These are phyloP conservation scores for Ceratobasidium sp. DNA, from an alignment of 1,284 basidiomycete species.

Conservation along the genomic window DNA sequence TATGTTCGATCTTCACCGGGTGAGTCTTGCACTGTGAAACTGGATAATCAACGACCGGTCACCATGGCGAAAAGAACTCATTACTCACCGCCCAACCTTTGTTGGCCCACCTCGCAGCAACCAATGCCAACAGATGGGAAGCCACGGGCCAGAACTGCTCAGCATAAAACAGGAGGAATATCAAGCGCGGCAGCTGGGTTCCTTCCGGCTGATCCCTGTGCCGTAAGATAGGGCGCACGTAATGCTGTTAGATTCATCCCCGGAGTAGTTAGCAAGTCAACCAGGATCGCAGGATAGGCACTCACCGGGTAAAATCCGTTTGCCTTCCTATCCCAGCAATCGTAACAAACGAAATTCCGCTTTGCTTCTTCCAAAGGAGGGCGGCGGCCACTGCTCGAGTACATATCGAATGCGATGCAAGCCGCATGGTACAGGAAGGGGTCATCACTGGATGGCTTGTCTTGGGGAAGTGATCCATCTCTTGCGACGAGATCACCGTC, in stretches of 20 bases:
- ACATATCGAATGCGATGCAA: constrained; percentile 3
- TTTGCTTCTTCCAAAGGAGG: neutral
- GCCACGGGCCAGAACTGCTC: constrained; percentile 16
- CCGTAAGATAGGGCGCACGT: neutral
- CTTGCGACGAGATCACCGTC: neutral
- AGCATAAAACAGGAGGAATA: neutral
- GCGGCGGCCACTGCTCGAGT: neutral
- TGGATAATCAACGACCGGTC: too few relatives aligned
- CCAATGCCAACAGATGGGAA: neutral
- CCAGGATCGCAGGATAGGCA: too few relatives aligned
- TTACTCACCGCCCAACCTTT: constrained; percentile 9
- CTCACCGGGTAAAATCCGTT: constrained; percentile 3
- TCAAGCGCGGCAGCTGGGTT: neutral
- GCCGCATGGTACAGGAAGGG: neutral
- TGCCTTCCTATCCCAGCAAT: neutral
- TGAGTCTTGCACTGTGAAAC: constrained; percentile 1
- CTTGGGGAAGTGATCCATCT: neutral
- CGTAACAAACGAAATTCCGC: neutral
- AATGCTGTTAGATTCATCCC: neutral
- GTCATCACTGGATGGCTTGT: neutral
- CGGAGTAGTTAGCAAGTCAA: too few relatives aligned
- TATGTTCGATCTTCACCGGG: constrained; percentile 8
- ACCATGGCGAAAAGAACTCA: too few relatives aligned
- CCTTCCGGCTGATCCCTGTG: neutral
- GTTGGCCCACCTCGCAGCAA: neutral